Conservation (phyloP, 2,329 filamentous ascomycete genomes). For the Fusarium solani-melongenae region DNA sequence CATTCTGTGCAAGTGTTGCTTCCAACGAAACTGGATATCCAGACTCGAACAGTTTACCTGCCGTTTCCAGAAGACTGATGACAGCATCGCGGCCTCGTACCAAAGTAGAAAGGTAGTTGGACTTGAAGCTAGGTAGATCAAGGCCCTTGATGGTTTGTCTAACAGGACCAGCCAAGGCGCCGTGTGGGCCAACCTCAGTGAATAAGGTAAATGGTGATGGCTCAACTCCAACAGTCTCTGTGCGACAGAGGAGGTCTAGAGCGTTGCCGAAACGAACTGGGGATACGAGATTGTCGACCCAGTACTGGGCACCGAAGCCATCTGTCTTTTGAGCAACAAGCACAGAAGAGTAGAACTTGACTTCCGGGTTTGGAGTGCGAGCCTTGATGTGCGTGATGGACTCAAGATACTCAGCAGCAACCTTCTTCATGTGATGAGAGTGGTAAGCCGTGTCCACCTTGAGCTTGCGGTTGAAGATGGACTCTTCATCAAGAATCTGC, state of each 20-base stretch:
- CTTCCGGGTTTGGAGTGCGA: neutral
- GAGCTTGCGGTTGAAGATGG: conserved; percentile 47
- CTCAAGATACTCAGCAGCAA: conserved; percentile 38
- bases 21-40: conserved; percentile 16
- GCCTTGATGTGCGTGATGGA: conserved; percentile 29
- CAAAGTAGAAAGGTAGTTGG: conserved; percentile 12
- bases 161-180: conserved; percentile 39
- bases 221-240: neutral
- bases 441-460: conserved; percentile 56
- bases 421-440: conserved; percentile 49
- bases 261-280: conserved; percentile 42
- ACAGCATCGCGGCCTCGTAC: conserved; percentile 42
- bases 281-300: conserved; percentile 44
- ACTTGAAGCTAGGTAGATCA: conserved; percentile 12
- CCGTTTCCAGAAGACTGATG: conserved; percentile 18
- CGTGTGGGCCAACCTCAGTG: conserved; percentile 42
- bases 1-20: neutral
- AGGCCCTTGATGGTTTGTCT: conserved; percentile 35
- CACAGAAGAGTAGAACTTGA: conserved; percentile 45
- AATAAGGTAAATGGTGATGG: conserved; percentile 18
- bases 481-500: conserved; percentile 44
- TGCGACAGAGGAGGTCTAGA: conserved; percentile 20
- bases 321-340: conserved; percentile 19
- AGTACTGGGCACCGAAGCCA: conserved; percentile 36
- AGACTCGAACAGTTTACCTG: conserved; percentile 25